These are phyloP conservation scores for Hypoxylon sp. DNA, from an alignment of 2,329 filamentous ascomycete species.

Conservation along the genomic window DNA sequence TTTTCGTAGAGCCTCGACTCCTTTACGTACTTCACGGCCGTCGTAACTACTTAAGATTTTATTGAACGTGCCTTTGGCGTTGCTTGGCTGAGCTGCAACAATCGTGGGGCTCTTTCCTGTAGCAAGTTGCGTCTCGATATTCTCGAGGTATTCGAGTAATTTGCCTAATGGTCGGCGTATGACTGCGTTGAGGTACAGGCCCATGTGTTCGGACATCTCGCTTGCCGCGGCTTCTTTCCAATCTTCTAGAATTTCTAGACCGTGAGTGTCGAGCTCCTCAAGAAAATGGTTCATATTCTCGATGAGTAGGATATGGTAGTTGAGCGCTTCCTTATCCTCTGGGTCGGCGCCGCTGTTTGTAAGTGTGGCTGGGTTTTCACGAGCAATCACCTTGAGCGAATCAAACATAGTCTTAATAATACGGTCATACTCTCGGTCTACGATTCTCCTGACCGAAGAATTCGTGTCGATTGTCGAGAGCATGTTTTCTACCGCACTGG, in stretches of 20 bases:
- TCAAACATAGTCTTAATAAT: conserved; percentile 98
- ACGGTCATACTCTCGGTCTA: conserved; percentile 89
- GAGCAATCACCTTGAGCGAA: conserved; percentile 92
- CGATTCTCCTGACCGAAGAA: conserved; percentile 77
- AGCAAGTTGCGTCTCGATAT: conserved; percentile 80
- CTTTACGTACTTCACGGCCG: conserved; percentile 85
- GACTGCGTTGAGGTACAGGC: conserved; percentile 87
- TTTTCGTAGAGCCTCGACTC: conserved; percentile 90
- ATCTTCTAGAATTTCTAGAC: conserved; percentile 81
- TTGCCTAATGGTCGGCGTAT: conserved; percentile 92
- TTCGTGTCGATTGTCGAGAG: conserved; percentile 71
- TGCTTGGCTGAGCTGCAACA: conserved; percentile 85
- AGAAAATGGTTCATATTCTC: conserved; percentile 99
- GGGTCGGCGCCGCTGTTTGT: conserved; percentile 65
- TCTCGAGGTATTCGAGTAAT: conserved; percentile 91
- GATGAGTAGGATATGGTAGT: conserved; percentile 96
- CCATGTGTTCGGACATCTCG: conserved; percentile 89
- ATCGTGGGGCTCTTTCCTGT: conserved; percentile 71
- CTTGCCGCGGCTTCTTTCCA: conserved; percentile 84
- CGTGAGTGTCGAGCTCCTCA: conserved; percentile 86
- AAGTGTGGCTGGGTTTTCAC: conserved; percentile 72
- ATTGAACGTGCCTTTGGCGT: conserved; percentile 86
- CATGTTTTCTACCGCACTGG: conserved; percentile 87
- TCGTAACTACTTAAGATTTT: conserved; percentile 88
- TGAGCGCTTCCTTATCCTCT: conserved; percentile 96